Evolutionary conservation across 2,329 filamentous ascomycete species (phyloP), one percentile per base, ranked within the genome.

Genomic region (Xylariaceae sp.): DNA sequence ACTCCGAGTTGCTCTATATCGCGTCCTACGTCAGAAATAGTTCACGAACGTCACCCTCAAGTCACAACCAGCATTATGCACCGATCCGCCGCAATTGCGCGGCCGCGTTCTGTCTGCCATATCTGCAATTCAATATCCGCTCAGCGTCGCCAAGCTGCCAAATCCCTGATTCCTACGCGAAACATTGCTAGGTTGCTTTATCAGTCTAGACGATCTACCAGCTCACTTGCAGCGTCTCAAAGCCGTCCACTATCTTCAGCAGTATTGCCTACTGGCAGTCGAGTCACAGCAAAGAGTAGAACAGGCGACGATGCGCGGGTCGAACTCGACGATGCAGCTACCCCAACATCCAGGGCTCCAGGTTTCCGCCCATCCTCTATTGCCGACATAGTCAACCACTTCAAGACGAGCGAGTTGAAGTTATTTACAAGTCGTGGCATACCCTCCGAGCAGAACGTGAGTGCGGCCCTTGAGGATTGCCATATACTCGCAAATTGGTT

Each of bases 41-140:
- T n/a, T 9, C 6, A 37, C 4, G 6, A 9, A 16, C n/a, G 13
- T 21, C n/a, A 6, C 11, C 6, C 15, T n/a, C 35, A 16, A 37
- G 16, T 33, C 15, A 33, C 30, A 9, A 33, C 7, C 20, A 41
- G 24, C 39, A 58, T 43, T 21, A 69, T 71, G 64, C 61, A 61
- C 46, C 63, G 63, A 51, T 50, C 64, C 8, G 29, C 55, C 15
- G 50, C 57, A 24, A 41, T 61, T 15, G 53, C 54, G 46, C 64
- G 63, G 39, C 49, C 59, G 35, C 60, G 46, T 26, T 52, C 60
- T 0, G 49, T 70, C 16, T 69, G 67, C 43, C 66, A 67, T 33
- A 64, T 69, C 18, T 72, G 72, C 62, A 67, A 70, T 46, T 64
- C 68, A 32, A 61, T 68, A 39, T 58, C 60, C 6, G 39, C 60